phyloP scores from a whole-genome alignment of 2,329 filamentous ascomycete species.

The Penicillium janthinellum region DNA sequence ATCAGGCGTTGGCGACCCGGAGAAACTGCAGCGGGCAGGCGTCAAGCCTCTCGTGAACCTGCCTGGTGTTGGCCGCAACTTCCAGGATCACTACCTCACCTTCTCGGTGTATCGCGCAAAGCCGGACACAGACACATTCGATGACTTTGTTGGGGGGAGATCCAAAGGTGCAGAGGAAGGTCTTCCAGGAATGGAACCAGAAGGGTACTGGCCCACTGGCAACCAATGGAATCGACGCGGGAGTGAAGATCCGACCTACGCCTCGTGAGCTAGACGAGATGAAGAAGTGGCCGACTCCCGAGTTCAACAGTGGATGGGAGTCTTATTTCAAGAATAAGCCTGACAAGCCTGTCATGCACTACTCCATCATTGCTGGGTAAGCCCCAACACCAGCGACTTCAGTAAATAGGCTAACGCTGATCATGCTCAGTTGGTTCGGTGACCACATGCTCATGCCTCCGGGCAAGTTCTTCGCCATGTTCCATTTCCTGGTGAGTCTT shows the following conservation, averaged over 20 bases:
- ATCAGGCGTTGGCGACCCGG: conserved; percentile 71
- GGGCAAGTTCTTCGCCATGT: conserved; percentile 82
- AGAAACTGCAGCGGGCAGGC: conserved; percentile 69
- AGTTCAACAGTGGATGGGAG: conserved; percentile 72
- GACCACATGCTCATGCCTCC: conserved; percentile 65
- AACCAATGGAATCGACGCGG: conserved; percentile 78
- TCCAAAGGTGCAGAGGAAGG: conserved; percentile 69
- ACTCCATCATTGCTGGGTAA: conserved; percentile 70
- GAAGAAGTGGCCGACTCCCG: conserved; percentile 71
- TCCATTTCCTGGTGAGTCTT: conserved; percentile 65
- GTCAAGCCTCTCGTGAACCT: conserved; percentile 71
- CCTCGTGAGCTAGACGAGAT: conserved; percentile 68
- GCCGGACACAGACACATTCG: conserved; percentile 74
- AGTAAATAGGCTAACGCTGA: background rate
- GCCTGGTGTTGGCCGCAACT: conserved; percentile 64
- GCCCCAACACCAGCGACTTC: conserved; percentile 13
- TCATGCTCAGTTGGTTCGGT: conserved; percentile 40
- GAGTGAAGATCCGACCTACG: conserved; percentile 74
- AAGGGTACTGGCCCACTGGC: conserved; percentile 77
- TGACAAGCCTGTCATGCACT: conserved; percentile 86
- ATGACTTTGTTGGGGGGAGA: conserved; percentile 75
- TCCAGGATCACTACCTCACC: conserved; percentile 75
- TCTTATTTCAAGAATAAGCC: conserved; percentile 83
- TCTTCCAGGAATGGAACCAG: conserved; percentile 76
- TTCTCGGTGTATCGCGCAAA: conserved; percentile 73